Evolutionary conservation across 306 rosid genomes (phyloP).

Genomic region (Prunus mume): DNA sequence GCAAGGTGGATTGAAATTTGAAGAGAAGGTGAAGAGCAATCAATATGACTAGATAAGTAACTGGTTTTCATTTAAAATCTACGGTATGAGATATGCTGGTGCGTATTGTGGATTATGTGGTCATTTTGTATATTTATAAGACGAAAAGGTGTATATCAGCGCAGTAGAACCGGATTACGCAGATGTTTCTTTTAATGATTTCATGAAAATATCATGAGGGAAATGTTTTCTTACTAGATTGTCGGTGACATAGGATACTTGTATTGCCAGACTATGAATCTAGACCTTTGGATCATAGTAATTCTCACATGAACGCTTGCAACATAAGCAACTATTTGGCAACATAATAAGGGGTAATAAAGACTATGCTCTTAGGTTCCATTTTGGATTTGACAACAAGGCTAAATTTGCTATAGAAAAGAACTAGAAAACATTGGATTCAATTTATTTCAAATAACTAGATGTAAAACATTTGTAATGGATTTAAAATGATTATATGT

Average conservation of each 20-base stretch:
- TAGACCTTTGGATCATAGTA: background rate
- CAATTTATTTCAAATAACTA: no score
- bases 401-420: no score
- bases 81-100: background rate
- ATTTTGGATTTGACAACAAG: no score
- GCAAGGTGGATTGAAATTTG: constrained; percentile 43
- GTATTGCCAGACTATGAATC: background rate
- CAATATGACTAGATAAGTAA: background rate
- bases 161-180: background rate
- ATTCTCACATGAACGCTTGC: no score
- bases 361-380: no score
- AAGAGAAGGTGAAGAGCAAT: constrained; percentile 10
- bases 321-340: no score
- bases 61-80: background rate
- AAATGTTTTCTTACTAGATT: background rate
- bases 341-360: no score
- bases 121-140: background rate
- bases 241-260: background rate
- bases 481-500: no score
- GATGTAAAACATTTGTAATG: no score
- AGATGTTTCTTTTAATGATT: background rate
- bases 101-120: background rate
- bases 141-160: background rate
- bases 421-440: no score
- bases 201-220: background rate